These are phyloP conservation scores for Penicillium waksmanii DNA, from an alignment of 495 filamentous ascomycete genomes.

Conservation along the genomic window DNA sequence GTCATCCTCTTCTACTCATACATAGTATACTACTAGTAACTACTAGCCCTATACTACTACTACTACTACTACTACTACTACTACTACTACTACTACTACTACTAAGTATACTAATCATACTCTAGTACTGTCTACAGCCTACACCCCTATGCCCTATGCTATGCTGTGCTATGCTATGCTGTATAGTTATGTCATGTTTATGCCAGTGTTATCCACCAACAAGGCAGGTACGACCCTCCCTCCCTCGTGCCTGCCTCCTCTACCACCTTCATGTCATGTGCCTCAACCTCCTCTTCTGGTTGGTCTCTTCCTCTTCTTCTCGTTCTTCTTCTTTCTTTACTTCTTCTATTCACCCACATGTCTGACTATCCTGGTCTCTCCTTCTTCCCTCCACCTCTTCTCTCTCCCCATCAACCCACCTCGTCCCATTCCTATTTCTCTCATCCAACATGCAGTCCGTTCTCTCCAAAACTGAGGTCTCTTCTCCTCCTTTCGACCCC, in stretches of 20 bases:
- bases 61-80: too few species aligned
- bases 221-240: neutral
- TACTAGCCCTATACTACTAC: too few species aligned
- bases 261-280: neutral
- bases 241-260: neutral
- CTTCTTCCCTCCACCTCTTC: neutral
- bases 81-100: too few species aligned
- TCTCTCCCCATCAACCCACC: neutral
- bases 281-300: neutral
- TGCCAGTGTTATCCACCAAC: neutral
- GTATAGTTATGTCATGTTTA: too few species aligned
- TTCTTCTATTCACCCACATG: neutral
- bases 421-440: neutral
- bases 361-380: neutral
- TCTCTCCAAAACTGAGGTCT: conserved; percentile 25
- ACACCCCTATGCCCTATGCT: too few species aligned
- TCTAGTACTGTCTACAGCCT: too few species aligned
- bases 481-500: conserved; percentile 66
- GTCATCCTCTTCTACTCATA: too few species aligned
- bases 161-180: neutral
- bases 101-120: too few species aligned
- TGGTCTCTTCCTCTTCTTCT: neutral
- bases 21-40: too few species aligned
- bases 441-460: neutral
- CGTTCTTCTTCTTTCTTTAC: neutral